Percentiles rank a stretch among this genome's conserved stretches.
phyloP scores from a whole-genome alignment of 352 stramenopile genomes.

The Phytophthora agathidicida region DNA sequence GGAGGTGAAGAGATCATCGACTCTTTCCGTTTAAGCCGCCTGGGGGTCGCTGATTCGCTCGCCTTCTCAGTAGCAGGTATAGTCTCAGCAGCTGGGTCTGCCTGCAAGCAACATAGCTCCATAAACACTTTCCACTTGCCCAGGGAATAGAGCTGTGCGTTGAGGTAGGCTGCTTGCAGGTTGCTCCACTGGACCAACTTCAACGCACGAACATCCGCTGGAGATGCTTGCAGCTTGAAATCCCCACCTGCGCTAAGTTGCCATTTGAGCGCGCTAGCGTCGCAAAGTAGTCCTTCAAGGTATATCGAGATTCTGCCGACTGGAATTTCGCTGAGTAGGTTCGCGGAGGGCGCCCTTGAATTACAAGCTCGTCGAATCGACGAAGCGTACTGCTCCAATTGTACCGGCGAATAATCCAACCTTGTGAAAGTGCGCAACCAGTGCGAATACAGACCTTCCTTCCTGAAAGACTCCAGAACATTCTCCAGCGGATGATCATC shows the following conservation, averaged over 20 bases:
- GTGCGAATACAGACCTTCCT: constrained; percentile 69
- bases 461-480: constrained; percentile 65
- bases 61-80: constrained; percentile 11
- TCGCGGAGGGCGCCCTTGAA: constrained; percentile 2
- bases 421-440: constrained; percentile 73
- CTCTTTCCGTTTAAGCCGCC: constrained; percentile 58
- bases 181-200: constrained; percentile 61
- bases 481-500: constrained; percentile 44
- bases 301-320: constrained; percentile 28
- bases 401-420: constrained; percentile 53
- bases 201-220: constrained; percentile 37
- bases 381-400: constrained; percentile 26
- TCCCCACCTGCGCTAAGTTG: constrained; percentile 33
- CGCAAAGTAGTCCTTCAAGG: constrained; percentile 36
- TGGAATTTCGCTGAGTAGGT: constrained; percentile 21
- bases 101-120: constrained; percentile 66
- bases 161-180: constrained; percentile 54
- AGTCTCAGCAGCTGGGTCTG: constrained; percentile 7
- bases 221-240: constrained; percentile 26
- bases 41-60: constrained; percentile 4
- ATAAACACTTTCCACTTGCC: constrained; percentile 75
- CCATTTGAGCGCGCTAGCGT: constrained; percentile 34
- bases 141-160: constrained; percentile 60
- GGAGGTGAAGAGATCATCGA: constrained; percentile 75
- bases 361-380: constrained; percentile 29